Evolutionary conservation across 2,329 filamentous ascomycete species (phyloP).

Genomic region (Trichoderma simmonsii): DNA sequence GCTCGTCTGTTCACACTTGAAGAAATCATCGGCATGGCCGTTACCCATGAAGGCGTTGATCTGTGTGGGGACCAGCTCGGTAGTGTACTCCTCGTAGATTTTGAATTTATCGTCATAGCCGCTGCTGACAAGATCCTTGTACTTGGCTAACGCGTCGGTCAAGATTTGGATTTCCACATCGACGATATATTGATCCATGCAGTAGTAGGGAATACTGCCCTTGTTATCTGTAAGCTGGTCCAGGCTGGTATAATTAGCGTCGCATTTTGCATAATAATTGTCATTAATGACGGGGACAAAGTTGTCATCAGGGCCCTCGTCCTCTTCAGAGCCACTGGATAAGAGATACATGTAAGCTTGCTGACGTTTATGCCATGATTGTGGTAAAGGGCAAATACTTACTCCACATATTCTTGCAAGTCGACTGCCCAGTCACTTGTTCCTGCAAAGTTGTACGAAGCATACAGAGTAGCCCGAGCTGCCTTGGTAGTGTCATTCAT

Average conservation of each 20-base stretch:
- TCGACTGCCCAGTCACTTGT: background rate
- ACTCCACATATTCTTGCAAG: background rate
- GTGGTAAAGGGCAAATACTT: background rate
- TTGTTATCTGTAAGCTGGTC: constrained; percentile 13
- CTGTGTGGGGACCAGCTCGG: constrained; percentile 16
- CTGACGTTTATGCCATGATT: background rate
- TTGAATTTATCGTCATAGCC: constrained; percentile 22
- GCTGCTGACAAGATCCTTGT: constrained; percentile 18
- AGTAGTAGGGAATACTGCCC: constrained; percentile 19
- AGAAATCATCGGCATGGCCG: constrained; percentile 17
- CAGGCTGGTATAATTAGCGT: constrained; percentile 27
- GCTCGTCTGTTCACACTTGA: constrained; percentile 18
- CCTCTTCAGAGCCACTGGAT: background rate
- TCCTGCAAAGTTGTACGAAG: constrained; percentile 25
- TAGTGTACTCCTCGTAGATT: constrained; percentile 18
- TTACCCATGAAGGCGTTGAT: constrained; percentile 19
- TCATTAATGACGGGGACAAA: background rate
- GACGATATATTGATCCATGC: constrained; percentile 18
- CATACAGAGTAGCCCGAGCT: constrained; percentile 15
- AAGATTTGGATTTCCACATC: constrained; percentile 18
- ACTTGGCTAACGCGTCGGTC: constrained; percentile 15
- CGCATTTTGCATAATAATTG: background rate
- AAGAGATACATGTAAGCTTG: constrained; percentile 21
- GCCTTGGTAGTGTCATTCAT: constrained; percentile 26
- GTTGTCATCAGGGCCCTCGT: background rate